phyloP scores from a whole-genome alignment of 306 rosid genomes.

The Glycyrrhiza uralensis region DNA sequence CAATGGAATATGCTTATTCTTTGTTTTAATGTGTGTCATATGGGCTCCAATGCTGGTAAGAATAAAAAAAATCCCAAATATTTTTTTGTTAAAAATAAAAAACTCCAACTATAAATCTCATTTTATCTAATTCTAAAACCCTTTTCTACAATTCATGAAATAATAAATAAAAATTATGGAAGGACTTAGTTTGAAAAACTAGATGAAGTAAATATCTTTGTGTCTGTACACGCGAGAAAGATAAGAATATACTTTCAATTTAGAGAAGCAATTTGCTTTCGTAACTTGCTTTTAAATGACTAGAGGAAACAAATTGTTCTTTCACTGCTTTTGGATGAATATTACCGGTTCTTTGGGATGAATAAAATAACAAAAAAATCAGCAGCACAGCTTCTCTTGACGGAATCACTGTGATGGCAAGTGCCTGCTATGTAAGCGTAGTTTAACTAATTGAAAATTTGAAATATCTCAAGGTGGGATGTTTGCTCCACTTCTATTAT shows the following conservation, averaged over 20 bases:
- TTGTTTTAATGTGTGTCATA: slow-evolving; percentile 71
- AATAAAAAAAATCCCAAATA: slow-evolving; percentile 10
- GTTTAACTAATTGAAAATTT: slow-evolving; percentile 1
- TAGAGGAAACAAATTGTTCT: background rate
- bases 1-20: slow-evolving; percentile 87
- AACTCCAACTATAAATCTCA: slow-evolving; percentile 14
- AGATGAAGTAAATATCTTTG: background rate
- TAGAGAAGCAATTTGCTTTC: background rate
- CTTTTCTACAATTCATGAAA: background rate
- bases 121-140: slow-evolving; percentile 1
- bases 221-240: background rate
- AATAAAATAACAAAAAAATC: background rate
- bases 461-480: background rate
- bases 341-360: background rate
- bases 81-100: background rate
- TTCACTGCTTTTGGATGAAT: background rate
- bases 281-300: background rate
- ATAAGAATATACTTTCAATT: slow-evolving; percentile 3
- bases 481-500: background rate
- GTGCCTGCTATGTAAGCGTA: background rate
- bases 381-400: background rate
- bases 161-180: background rate
- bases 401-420: background rate
- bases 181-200: slow-evolving; percentile 4
- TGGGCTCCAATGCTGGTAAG: slow-evolving; percentile 99